Evolutionary conservation across 345 rosid genomes (phyloP), one percentile per base, ranked within the genome.

Genomic region (Gossypium herbaceum): DNA sequence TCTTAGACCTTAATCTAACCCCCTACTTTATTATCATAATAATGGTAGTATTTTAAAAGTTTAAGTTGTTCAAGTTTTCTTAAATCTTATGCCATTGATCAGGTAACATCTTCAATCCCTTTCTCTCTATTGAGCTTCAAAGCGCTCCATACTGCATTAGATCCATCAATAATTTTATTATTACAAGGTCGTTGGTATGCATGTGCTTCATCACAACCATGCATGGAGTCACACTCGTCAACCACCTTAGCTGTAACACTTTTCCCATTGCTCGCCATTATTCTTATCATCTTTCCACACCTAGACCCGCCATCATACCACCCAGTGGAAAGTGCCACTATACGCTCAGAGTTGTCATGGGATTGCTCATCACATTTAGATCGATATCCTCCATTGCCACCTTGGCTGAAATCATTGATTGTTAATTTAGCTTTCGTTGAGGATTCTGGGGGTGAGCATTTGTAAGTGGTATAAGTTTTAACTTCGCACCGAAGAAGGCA

Each of bases 131-230:
- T 2, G 0, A 85, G 73, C 13, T 82, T 80, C 67, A 85, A 24
- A n/a, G 84, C 79, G 0, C 54, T 44, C 86, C 89, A 84, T 16
- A 86, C 88, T 0, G 83, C 82, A 15, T 80, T 79, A 7, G 83
- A 85, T 9, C 84, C 85, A 7, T 88, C 85, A 0, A 84, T 85
- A 19, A 81, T 72, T 15, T 88, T 57, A 24, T 86, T 81, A 45
- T 9, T 0, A n/a, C 84, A 83, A 0, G 85, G 87, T 1, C 81
- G 88, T 39, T 72, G 85, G 4, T 4, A 8, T 2, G 84, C 82
- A 51, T 84, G 85, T 68, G 81, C 84, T 2, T 24, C 7, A 11
- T 87, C 89, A 11, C 84, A 83, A n/a, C 88, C 91, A 0, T 12
- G 25, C 66, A 6, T 10, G 0, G 88, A 83, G 74, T 84, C 85